Conservation (phyloP, 164 flowering plant genomes). For the Nymphaea colorata region DNA sequence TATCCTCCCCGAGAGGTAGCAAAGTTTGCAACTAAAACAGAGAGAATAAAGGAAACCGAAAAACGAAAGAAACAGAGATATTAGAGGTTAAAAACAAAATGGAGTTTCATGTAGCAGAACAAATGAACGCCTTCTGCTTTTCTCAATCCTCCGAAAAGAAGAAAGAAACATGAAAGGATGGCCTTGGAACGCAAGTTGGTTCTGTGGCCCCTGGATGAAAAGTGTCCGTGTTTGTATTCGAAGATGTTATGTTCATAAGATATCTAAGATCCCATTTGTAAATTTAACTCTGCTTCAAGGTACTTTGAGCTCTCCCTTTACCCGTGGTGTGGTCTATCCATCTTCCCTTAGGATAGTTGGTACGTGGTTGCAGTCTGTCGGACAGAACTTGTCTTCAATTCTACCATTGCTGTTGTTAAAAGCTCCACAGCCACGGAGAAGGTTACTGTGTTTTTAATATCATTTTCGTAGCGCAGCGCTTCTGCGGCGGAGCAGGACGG, state of each 20-base stretch:
- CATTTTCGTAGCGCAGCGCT: too few species aligned
- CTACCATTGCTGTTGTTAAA: too few species aligned
- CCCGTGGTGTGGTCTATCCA: too few species aligned
- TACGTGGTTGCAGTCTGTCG: too few species aligned
- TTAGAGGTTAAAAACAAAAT: neutral
- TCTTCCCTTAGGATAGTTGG: too few species aligned
- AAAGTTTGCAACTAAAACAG: constrained; percentile 1
- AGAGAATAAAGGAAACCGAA: neutral
- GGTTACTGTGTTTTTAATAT: too few species aligned
- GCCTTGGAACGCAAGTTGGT: neutral
- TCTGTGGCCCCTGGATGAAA: neutral
- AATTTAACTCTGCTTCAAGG: neutral
- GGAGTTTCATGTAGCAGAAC: too few species aligned
- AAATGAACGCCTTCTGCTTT: too few species aligned
- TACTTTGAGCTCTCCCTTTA: too few species aligned
- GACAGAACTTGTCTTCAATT: too few species aligned
- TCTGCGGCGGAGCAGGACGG: too few species aligned
- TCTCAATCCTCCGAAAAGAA: neutral
- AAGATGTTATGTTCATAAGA: neutral
- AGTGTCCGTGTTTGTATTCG: neutral
- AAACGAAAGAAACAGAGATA: neutral
- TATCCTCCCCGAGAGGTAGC: neutral
- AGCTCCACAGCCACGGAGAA: too few species aligned
- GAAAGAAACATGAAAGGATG: neutral
- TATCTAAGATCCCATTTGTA: neutral